Evolutionary conservation across 495 filamentous ascomycete species (phyloP), one percentile per base, ranked within the genome.

Genomic region (Aspergillus incahuasiensis): DNA sequence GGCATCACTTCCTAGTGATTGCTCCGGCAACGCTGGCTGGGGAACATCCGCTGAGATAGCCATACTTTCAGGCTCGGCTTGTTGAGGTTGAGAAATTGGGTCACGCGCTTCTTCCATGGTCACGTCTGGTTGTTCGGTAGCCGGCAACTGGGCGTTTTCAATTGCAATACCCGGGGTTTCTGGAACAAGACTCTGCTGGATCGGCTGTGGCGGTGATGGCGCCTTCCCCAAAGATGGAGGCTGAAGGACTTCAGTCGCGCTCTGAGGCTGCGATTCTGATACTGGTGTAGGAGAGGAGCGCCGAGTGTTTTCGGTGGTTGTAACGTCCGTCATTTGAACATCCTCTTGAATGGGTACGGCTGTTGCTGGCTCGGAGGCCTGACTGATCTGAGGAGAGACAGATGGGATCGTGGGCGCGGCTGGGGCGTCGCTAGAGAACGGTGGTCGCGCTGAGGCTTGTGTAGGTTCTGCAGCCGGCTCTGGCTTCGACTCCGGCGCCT

Each of bases 321-420:
- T 35, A 47, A 38, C 47, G 32, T 59, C 63, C n/a, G 52, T 57
- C 63, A 66, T 66, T 35, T 62, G 52, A 25, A 66, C 54, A 48
- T 63, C 64, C 52, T 72, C 74, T 34, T 6, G 13, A 58, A 47
- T 69, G 62, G 7, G 71, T 70, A 42, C 19, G 6, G 28, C 11
- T 3, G 5, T 6, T 13, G 44, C 8, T 16, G 43, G 22, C 41
- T 66, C 54, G 15, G 42, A 22, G 5, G 41, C 25, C 18, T 58
- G 48, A 25, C 53, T 61, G 4, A 48, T 42, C 8, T 48, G 16
- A 21, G 41, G 52, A 39, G 59, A 55, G 16, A 8, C 39, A 18
- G 51, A 21, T 19, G 38, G 19, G 18, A 32, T 44, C 18, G 28
- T 24, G 38, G 20, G 38, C 16, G 42, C 35, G 54, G 55, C 44